Conservation (phyloP, 1,139 yeast genomes). For the Blastobotrys illinoisensis region DNA sequence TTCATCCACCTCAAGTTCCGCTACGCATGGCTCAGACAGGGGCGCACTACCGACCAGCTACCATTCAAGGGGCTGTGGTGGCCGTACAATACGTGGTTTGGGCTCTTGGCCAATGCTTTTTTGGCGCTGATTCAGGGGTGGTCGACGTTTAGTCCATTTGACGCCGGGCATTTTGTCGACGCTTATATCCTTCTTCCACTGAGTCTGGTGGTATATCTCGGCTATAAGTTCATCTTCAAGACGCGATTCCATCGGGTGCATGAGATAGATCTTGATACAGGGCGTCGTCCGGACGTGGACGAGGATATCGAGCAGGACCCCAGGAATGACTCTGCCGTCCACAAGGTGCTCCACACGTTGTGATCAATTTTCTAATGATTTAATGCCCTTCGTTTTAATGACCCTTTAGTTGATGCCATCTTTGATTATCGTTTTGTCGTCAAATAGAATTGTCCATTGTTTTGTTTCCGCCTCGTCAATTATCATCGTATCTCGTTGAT, state of each 20-base stretch:
- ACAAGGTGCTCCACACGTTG: background rate
- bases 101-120: constrained; percentile 46
- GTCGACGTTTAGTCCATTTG: constrained; percentile 57
- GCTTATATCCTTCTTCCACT: constrained; percentile 60
- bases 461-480: too few species aligned
- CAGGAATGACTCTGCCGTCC: background rate
- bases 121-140: constrained; percentile 65
- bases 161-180: constrained; percentile 57
- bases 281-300: constrained; percentile 32
- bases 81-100: constrained; percentile 50
- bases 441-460: too few species aligned
- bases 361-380: too few species aligned
- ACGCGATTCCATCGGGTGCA: constrained; percentile 41
- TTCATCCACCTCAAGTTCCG: constrained; percentile 48
- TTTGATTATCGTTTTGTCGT: too few species aligned
- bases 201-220: constrained; percentile 41
- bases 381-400: too few species aligned
- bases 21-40: constrained; percentile 45
- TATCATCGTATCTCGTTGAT: background rate
- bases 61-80: constrained; percentile 50
- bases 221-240: constrained; percentile 38
- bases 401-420: too few species aligned
- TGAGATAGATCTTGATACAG: constrained; percentile 44
- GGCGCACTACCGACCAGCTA: constrained; percentile 43
- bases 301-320: background rate